These are phyloP conservation scores for Micromonas commoda DNA, from an alignment of 139 green algal genomes.

Conservation along the genomic window DNA sequence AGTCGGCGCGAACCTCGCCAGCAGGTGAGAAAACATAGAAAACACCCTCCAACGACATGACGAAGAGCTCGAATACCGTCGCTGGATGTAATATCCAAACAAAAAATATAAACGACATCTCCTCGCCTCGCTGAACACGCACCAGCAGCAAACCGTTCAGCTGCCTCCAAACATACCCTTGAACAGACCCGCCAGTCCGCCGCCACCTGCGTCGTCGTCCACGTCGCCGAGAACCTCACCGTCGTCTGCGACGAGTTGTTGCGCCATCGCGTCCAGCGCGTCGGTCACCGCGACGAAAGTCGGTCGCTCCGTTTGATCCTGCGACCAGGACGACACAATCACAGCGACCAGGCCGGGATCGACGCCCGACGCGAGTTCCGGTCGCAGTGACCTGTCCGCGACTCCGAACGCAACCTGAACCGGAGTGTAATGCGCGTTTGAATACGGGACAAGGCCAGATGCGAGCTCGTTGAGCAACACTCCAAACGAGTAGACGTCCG, in stretches of 20 bases:
- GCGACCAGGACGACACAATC: not conserved
- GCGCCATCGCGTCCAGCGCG: not conserved
- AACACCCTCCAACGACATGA: too few relatives aligned
- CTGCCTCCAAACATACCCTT: not conserved
- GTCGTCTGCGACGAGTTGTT: not conserved
- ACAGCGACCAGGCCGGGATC: not conserved
- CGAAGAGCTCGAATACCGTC: too few relatives aligned
- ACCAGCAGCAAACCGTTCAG: too few relatives aligned
- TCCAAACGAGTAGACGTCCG: slow-evolving; percentile 86
- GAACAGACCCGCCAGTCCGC: not conserved
- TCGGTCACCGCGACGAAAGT: not conserved
- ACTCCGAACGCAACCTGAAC: slow-evolving; percentile 12
- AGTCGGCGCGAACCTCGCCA: too few relatives aligned
- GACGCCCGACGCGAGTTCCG: not conserved
- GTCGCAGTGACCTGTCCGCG: not conserved
- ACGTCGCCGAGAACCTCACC: not conserved
- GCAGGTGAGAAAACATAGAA: too few relatives aligned
- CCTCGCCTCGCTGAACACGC: too few relatives aligned
- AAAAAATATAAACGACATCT: too few relatives aligned
- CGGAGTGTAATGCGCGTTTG: slow-evolving; percentile 39
- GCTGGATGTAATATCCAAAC: too few relatives aligned
- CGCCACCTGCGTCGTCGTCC: not conserved
- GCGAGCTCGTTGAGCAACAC: slow-evolving; percentile 90
- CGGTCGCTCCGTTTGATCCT: not conserved
- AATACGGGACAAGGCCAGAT: slow-evolving; percentile 79